Evolutionary conservation across 495 filamentous ascomycete genomes (phyloP), one percentile per base, ranked within the genome.

Genomic region (Neurospora terricola): DNA sequence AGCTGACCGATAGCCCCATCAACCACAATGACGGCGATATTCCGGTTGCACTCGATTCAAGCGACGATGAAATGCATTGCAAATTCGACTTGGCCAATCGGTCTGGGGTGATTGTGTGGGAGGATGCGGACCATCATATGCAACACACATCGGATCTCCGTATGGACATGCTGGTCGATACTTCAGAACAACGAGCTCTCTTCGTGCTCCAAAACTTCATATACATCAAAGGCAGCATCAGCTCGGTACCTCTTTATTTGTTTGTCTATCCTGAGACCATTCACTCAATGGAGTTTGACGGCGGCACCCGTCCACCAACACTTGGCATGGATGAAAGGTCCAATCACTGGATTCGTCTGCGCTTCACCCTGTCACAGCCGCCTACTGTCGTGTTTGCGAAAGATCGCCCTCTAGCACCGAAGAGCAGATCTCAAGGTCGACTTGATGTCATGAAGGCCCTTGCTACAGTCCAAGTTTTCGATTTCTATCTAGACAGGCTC

Each of bases 1-100:
- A 69, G 6, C 14, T 73, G 14, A 70, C 7, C 72, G 39, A 73
- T 4, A 73, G 39, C 18, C 1, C 39, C 69, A 10, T 45, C 38
- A 43, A 70, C 39, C 72, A 0, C n/a, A 66, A 73, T 36, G 62
- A 69, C 21, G 12, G 12, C 66, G 16, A 59, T 11, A 5, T 38
- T 0, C 7, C 11, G 38, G 5, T n/a, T 16, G 23, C 10, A 3
- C 6, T 34, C 59, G 38, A 72, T 9, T 72, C 37, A 27, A 69
- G 37, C 59, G 71, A 72, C 71, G 62, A 72, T 48, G 71, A 72
- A 72, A 48, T 16, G 14, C 62, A 45, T 4, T 72, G 71, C 71
- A 69, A 69, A 3, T 48, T 72, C 23, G 2, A 72, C 14, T 21
- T n/a, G 7, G n/a, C n/a, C n/a, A 37, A 36, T n/a, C 62, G 71